Evolutionary conservation across 2,329 filamentous ascomycete species (phyloP), one percentile per base, ranked within the genome.

Genomic region (Cladosporium sp.): DNA sequence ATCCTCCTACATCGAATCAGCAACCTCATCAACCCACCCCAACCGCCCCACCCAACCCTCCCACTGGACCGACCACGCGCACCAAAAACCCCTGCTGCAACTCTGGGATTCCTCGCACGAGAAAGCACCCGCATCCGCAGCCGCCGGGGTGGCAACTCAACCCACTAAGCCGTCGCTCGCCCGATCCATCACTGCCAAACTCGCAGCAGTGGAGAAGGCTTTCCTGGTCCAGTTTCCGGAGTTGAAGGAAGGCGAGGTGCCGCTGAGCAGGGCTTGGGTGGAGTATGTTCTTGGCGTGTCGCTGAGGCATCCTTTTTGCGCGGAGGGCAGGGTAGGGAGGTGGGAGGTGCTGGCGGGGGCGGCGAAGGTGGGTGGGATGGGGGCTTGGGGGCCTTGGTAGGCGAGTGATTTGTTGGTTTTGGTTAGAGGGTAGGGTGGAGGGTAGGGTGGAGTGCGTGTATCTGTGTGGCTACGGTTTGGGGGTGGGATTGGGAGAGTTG

Each of bases 211-310:
- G 8, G 52, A 62, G 47, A 55, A 58, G 40, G 47, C 42, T 9
- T 56, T 64, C 48, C 38, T 62, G 9, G 43, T 52, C 11, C 45
- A 48, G 24, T 64, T 54, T 44, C 56, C 60, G 7, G 59, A 63
- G 50, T 51, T 64, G 18, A 48, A n/a, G 7, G 48, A 60, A 20
- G 62, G 62, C 6, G 47, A 44, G 4, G 47, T 51, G 9, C 37
- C 44, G 36, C 47, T 64, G 27, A 47, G 17, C 5, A 50, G 45
- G 7, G 55, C 57, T 6, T 64, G 60, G 60, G 55, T 64, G 30
- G 60, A 63, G 50, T 63, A 60, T 39, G 52, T 61, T 20, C 54
- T 64, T n/a, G 61, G 59, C 1, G 43, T 57, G 6, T 50, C 53
- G 7, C 34, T 62, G 39, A 53, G 58, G 19, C 56, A 52, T 36